Evolutionary conservation across 176 grass and related monocot species (phyloP).

Genomic region (Paspalum notatum): DNA sequence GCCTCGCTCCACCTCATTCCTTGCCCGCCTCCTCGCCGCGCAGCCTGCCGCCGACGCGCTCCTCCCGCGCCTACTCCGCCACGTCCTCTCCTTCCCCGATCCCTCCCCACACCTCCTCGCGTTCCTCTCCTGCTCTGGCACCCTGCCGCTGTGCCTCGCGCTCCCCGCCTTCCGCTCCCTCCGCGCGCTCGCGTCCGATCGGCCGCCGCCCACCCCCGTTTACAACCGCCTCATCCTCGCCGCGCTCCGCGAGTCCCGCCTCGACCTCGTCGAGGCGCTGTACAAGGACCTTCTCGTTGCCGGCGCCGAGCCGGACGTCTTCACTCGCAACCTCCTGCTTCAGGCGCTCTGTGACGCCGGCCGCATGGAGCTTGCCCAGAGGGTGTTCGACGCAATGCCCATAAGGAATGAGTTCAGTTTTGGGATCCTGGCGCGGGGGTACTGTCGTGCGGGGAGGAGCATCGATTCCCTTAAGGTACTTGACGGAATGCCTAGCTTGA

Average conservation of each 20-base stretch:
- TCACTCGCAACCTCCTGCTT: constrained; percentile 75
- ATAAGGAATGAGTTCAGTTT: constrained; percentile 72
- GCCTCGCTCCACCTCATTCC: constrained; percentile 39
- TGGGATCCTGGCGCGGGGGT: constrained; percentile 76
- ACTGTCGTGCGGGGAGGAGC: constrained; percentile 55
- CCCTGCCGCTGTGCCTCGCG: constrained; percentile 49
- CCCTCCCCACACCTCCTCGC: constrained; percentile 45
- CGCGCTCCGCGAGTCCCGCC: constrained; percentile 53
- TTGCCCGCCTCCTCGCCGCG: constrained; percentile 58
- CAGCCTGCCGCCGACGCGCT: constrained; percentile 43
- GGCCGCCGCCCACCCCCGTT: constrained; percentile 57
- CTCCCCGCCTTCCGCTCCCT: constrained; percentile 70
- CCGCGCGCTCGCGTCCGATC: constrained; percentile 56
- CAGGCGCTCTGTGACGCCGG: constrained; percentile 65
- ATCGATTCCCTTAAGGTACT: constrained; percentile 57
- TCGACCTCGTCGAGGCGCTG: constrained; percentile 72
- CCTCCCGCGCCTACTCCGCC: constrained; percentile 52
- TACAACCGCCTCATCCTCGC: constrained; percentile 76
- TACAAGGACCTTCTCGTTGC: constrained; percentile 84
- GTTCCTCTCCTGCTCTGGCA: constrained; percentile 29
- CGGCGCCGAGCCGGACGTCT: constrained; percentile 69
- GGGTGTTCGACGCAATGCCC: constrained; percentile 87
- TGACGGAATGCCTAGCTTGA: constrained; percentile 62
- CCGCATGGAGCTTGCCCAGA: constrained; percentile 67
- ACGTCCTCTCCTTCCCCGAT: constrained; percentile 54